These are phyloP conservation scores for Penicillium sp. DNA, from an alignment of 2,329 filamentous ascomycete species.

Conservation along the genomic window DNA sequence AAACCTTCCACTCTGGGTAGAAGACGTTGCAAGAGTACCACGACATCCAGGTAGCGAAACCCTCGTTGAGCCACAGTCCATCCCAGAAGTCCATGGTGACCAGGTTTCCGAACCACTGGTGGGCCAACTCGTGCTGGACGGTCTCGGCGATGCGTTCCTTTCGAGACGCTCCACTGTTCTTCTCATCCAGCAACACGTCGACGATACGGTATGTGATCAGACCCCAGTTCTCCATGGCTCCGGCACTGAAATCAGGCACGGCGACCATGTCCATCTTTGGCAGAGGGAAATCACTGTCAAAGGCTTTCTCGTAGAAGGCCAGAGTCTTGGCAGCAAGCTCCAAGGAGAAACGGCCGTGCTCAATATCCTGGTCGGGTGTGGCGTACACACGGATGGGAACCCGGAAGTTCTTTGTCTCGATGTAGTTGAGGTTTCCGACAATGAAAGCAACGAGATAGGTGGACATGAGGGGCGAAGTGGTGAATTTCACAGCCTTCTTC, in stretches of 20 bases:
- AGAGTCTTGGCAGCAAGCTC: constrained; percentile 82
- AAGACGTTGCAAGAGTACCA: constrained; percentile 91
- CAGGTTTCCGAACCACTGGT: constrained; percentile 96
- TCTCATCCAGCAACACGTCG: constrained; percentile 81
- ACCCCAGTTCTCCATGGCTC: constrained; percentile 98
- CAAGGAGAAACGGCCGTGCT: constrained; percentile 82
- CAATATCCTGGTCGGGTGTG: constrained; percentile 78
- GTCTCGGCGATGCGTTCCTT: constrained; percentile 92
- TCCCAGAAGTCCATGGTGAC: constrained; percentile 99
- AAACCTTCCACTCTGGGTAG: constrained; percentile 97
- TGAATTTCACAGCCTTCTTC: constrained; percentile 84
- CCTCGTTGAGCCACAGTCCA: constrained; percentile 90
- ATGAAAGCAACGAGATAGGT: constrained; percentile 93
- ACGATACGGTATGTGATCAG: constrained; percentile 90
- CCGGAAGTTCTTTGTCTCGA: constrained; percentile 84
- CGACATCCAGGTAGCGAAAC: constrained; percentile 85
- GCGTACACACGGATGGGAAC: constrained; percentile 91
- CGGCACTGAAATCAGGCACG: constrained; percentile 88
- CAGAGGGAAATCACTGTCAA: constrained; percentile 74
- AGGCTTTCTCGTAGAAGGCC: constrained; percentile 90
- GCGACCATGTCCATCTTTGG: constrained; percentile 96
- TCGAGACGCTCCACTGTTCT: constrained; percentile 74
- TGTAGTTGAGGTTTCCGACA: constrained; percentile 84
- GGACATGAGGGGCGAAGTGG: constrained; percentile 86
- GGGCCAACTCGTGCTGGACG: constrained; percentile 90